Percentiles rank a stretch among this genome's conserved stretches.
phyloP scores from a whole-genome alignment of 2,329 filamentous ascomycete species.

The Colletotrichum acutatum region DNA sequence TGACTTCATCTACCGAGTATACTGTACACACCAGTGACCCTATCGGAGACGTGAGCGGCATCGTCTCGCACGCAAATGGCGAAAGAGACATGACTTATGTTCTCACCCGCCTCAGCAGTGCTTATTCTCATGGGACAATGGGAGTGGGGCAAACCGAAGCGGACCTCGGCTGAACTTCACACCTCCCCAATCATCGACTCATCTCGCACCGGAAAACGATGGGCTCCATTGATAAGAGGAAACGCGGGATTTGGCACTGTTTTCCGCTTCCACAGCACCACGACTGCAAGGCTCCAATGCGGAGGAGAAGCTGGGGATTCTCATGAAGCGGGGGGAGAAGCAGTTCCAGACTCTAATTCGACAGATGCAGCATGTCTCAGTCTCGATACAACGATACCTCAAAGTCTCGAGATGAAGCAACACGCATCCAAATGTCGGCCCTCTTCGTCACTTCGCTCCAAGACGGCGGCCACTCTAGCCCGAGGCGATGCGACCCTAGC shows the following conservation, averaged over 20 bases:
- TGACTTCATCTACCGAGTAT: neutral
- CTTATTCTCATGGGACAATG: conserved; percentile 14
- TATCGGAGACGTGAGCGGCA: neutral
- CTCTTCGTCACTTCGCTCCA: neutral
- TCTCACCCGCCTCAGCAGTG: neutral
- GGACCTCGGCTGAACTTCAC: conserved; percentile 31
- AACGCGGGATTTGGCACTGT: conserved; percentile 1
- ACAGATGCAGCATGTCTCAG: neutral
- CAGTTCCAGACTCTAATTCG: neutral
- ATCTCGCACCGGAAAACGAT: conserved; percentile 9
- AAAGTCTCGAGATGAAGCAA: no score
- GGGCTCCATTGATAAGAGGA: conserved; percentile 14
- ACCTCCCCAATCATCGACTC: conserved; percentile 1
- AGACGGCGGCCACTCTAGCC: conserved; percentile 18
- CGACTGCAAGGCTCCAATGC: neutral
- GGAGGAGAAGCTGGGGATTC: neutral
- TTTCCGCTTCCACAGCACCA: neutral
- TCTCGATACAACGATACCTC: neutral
- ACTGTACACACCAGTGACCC: no score
- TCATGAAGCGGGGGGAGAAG: neutral
- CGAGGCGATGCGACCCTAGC: conserved; percentile 11
- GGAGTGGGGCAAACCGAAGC: conserved; percentile 8
- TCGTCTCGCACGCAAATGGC: neutral
- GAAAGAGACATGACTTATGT: neutral
- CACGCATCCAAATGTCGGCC: neutral